Base-by-base conservation (phyloP, 257 asterid species). In the Nicotiana attenuata region DNA sequence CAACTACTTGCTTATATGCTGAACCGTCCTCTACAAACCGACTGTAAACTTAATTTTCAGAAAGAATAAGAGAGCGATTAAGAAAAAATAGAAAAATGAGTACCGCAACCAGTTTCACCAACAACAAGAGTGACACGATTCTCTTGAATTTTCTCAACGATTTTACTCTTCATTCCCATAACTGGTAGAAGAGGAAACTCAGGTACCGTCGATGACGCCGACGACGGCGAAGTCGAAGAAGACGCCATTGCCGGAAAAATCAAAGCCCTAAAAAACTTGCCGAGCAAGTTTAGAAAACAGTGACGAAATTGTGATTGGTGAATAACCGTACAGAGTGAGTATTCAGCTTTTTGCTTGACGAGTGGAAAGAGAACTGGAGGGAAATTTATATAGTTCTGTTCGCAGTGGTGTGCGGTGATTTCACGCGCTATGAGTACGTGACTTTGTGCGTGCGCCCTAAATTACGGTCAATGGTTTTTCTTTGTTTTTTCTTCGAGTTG, bases 61-160 rank as follows among this genome's bases (percentile, higher is more conserved):
- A 41, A 41, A 41, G 47, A 41, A 41, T 41, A 8, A 41, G 11
- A 41, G 47, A 20, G 26, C 47, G 15, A 55, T 6, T 65, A n/a
- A 81, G 7, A 7, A 14, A 15, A 16, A 20, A 15, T 19, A 33
- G 45, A 41, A 41, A 41, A 7, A 41, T 41, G 11, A 50, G 73
- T 90, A 96, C 99, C 98, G 82, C 98, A 94, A 24, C 99, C 98
- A 80, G 99, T 90, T 86, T 96, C 99, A 0, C 99, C 99, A 50
- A 94, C 88, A 77, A 94, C 93, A n/a, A 96, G 88, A 20, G 99
- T 96, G 65, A 96, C 97, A 11, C 97, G 97, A 85, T 96, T 96
- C 82, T 92, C 97, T 84, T 73, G 52, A 83, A 96, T 90, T 85
- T 96, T 96, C 50, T 91, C 97, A 3, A 96, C 82, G 56, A 96